Conservation (phyloP, 805 yeast genomes). For the Pichia thaimueangensis region DNA sequence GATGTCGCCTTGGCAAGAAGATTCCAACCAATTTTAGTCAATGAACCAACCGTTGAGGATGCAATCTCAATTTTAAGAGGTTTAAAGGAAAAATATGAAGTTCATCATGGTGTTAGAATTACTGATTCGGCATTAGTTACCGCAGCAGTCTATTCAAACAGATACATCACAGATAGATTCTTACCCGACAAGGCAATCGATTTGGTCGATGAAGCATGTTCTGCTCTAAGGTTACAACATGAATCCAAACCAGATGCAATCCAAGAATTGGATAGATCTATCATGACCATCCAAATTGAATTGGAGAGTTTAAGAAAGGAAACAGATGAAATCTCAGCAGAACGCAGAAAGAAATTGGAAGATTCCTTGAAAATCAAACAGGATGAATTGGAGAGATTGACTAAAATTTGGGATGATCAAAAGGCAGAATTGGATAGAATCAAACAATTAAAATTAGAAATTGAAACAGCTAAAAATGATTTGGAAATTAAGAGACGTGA, state of each 20-base stretch:
- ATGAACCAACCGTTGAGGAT: slow-evolving; percentile 87
- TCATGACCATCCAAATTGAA: slow-evolving; percentile 93
- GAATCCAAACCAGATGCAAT: slow-evolving; percentile 96
- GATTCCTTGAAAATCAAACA: slow-evolving; percentile 56
- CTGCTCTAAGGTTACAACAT: slow-evolving; percentile 88
- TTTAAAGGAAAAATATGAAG: slow-evolving; percentile 87
- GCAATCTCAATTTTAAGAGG: slow-evolving; percentile 97
- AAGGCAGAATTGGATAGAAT: slow-evolving; percentile 67
- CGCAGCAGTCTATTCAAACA: slow-evolving; percentile 90
- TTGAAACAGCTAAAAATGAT: slow-evolving; percentile 80
- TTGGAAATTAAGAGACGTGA: slow-evolving; percentile 76
- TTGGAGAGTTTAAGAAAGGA: slow-evolving; percentile 91
- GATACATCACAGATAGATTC: slow-evolving; percentile 91
- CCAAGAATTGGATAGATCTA: slow-evolving; percentile 77
- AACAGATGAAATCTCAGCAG: slow-evolving; percentile 76
- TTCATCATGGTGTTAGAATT: slow-evolving; percentile 96
- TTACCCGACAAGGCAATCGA: slow-evolving; percentile 97
- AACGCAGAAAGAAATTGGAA: slow-evolving; percentile 70
- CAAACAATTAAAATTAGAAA: slow-evolving; percentile 70
- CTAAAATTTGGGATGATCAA: slow-evolving; percentile 83
- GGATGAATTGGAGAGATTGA: slow-evolving; percentile 62
- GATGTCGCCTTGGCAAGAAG: slow-evolving; percentile 99
- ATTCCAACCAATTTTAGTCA: slow-evolving; percentile 94
- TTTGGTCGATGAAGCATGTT: slow-evolving; percentile 92
- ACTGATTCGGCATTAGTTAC: slow-evolving; percentile 89